Evolutionary conservation across 2,329 filamentous ascomycete genomes (phyloP), one percentile per base, ranked within the genome.

Genomic region (Trichoderma breve): DNA sequence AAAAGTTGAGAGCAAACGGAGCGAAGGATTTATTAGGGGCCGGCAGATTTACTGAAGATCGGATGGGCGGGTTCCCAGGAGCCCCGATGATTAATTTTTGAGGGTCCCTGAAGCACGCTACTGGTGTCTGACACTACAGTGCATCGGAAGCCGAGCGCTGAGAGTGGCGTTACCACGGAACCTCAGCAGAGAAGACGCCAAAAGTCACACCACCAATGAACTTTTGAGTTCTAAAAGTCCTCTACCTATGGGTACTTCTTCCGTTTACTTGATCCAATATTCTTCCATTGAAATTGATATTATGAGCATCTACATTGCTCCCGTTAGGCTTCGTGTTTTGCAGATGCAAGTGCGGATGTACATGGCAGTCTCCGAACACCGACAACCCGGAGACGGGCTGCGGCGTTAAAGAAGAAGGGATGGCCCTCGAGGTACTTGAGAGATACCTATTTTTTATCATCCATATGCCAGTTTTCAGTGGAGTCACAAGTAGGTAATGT

Each of bases 51-150:
- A 15, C 58, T 68, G 21, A 57, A 67, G 30, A 68, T 71, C 34
- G 30, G 69, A 57, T 69, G 64, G 36, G 34, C 60, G 69, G 70
- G 70, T 39, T 26, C 62, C 51, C 18, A 71, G 39, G 67, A 34
- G 36, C n/a, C 6, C 66, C 66, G 57, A 68, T 53, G 39, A 70
- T 71, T 71, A 68, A 72, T 74, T 71, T 76, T 78, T 26, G 60
- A 77, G 76, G 76, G 75, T 75, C 73, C 78, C 78, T 71, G 62
- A 36, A 57, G 65, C 65, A 11, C 66, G 66, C 67, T 62, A 69
- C 66, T n/a, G 15, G 28, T 24, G 36, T 53, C 64, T 24, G 15
- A 39, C 51, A 15, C 9, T 24, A 11, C 39, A 62, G 24, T 34
- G 66, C 47, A 36, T 26, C 64, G 70, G 70, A 70, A 72, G 64